Evolutionary conservation across 2,329 filamentous ascomycete species (phyloP).

Genomic region (Alternaria sp.): DNA sequence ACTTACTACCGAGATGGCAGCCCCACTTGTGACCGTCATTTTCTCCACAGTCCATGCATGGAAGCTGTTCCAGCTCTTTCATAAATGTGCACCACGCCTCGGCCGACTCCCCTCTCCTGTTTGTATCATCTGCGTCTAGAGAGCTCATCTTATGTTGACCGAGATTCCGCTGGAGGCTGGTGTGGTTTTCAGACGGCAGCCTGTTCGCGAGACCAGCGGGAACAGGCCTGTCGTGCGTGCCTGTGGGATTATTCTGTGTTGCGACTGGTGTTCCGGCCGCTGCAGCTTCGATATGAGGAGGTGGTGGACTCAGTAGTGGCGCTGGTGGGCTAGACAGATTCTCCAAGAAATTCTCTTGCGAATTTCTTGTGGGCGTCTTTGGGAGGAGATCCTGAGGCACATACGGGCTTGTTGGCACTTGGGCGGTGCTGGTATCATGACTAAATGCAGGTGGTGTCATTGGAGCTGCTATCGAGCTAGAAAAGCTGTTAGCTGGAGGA

Average conservation of each 20-base stretch:
- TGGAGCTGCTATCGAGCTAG: background rate
- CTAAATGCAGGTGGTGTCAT: background rate
- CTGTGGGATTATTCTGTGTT: background rate
- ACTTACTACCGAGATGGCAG: constrained; percentile 38
- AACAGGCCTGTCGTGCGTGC: background rate
- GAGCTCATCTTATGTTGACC: rapidly evolving
- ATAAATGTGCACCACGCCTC: background rate
- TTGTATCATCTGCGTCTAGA: too few species aligned
- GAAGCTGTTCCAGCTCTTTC: constrained; percentile 7
- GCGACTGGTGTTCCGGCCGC: background rate
- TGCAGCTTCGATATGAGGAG: background rate
- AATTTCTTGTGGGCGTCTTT: background rate
- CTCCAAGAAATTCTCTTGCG: background rate
- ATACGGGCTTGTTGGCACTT: background rate
- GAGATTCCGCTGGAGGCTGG: background rate
- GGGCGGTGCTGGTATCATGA: too few species aligned
- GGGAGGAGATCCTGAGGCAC: background rate
- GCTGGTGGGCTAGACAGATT: background rate
- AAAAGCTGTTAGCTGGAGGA: background rate
- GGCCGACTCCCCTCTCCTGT: background rate
- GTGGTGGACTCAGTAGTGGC: background rate
- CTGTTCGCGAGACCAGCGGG: background rate
- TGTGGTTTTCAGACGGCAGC: background rate
- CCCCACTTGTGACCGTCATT: constrained; percentile 19
- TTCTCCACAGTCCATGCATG: constrained; percentile 42